Evolutionary conservation across 768 basidiomycete genomes (phyloP).

Genomic region (Mrakia blollopis): DNA sequence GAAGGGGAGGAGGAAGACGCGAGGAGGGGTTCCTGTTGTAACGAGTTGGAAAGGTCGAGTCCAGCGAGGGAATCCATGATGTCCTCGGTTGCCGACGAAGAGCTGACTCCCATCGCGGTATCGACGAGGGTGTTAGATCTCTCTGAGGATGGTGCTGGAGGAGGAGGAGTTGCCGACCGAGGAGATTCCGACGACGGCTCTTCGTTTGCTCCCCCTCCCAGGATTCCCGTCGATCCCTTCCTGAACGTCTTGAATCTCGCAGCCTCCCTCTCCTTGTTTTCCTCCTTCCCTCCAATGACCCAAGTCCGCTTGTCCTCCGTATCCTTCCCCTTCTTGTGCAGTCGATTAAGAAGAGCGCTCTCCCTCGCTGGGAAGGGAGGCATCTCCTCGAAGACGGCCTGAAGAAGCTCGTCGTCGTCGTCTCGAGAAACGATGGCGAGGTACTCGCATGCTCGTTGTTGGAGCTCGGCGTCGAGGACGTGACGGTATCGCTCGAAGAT

Average conservation of each 20-base stretch:
- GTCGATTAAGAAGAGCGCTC: conserved; percentile 75
- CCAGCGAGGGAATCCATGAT: conserved; percentile 73
- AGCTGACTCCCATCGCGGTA: conserved; percentile 44
- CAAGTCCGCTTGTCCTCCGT: conserved; percentile 94
- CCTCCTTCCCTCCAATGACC: conserved; percentile 91
- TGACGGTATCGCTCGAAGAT: conserved; percentile 98
- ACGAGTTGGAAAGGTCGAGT: conserved; percentile 58
- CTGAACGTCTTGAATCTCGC: conserved; percentile 52
- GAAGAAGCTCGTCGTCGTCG: conserved; percentile 86
- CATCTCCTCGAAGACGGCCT: conserved; percentile 97
- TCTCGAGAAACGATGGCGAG: conserved; percentile 75
- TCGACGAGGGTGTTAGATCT: conserved; percentile 37
- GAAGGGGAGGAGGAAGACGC: neutral
- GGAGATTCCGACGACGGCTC: neutral
- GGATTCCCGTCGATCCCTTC: conserved; percentile 47
- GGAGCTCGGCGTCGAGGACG: conserved; percentile 91
- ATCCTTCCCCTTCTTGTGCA: conserved; percentile 84
- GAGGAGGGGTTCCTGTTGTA: conserved; percentile 41
- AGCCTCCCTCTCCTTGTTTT: conserved; percentile 70
- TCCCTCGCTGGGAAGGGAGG: conserved; percentile 95
- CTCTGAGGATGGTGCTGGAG: neutral
- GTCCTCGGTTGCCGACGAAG: conserved; percentile 49
- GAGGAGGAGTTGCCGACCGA: neutral
- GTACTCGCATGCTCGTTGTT: conserved; percentile 98
- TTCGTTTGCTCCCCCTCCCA: neutral